These are phyloP conservation scores for Trichophyton benhamiae DNA, from an alignment of 2,329 filamentous ascomycete genomes.

Conservation along the genomic window DNA sequence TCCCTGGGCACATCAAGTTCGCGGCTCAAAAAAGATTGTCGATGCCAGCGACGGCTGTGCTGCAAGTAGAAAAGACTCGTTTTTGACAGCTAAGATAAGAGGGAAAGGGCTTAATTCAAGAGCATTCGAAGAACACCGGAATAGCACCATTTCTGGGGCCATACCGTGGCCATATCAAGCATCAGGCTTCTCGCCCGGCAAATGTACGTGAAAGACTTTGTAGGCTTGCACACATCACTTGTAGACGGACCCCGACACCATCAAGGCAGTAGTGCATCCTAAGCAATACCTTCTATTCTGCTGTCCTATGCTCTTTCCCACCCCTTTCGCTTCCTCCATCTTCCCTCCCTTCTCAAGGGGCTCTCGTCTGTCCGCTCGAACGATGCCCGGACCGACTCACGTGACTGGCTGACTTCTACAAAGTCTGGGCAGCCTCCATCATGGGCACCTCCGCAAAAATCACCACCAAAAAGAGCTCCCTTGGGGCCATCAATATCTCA, in stretches of 20 bases:
- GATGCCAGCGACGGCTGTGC: not conserved
- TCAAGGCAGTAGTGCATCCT: too few species aligned
- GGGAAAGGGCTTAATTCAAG: not conserved
- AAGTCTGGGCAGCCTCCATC: slow-evolving; percentile 24
- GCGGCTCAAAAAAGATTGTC: not conserved
- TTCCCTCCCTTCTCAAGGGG: not conserved
- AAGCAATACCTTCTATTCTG: too few species aligned
- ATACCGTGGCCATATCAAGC: too few species aligned
- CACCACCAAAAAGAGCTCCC: slow-evolving; percentile 25
- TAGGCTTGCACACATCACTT: too few species aligned
- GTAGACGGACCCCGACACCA: too few species aligned
- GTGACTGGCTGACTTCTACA: slow-evolving; percentile 11
- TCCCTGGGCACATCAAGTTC: not conserved
- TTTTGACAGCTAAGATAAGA: not conserved
- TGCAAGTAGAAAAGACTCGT: not conserved
- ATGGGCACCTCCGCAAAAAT: slow-evolving; percentile 31
- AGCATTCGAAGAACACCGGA: too few species aligned
- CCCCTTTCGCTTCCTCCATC: too few species aligned
- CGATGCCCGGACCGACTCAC: slow-evolving; percentile 1
- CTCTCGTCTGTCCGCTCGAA: not conserved
- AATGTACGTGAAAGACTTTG: too few species aligned
- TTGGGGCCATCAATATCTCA: slow-evolving; percentile 26
- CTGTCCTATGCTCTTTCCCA: too few species aligned
- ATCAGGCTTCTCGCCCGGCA: too few species aligned
- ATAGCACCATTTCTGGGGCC: too few species aligned